These are phyloP conservation scores for Phalaenopsis aphrodite DNA, from an alignment of 106 monocot species.

Conservation along the genomic window DNA sequence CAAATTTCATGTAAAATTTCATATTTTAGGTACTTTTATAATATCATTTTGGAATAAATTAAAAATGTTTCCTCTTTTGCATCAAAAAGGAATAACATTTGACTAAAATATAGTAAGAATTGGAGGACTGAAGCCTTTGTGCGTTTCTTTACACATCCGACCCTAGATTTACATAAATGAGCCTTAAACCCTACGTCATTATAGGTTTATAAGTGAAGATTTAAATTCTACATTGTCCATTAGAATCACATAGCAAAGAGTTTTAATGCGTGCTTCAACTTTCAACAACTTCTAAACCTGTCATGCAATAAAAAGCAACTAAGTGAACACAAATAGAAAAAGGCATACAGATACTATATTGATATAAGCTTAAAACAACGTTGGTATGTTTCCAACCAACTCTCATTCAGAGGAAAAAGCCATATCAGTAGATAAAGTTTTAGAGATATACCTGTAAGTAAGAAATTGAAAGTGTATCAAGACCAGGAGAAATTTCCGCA, in stretches of 20 bases:
- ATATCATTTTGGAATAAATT: too few relatives aligned
- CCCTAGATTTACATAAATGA: too few relatives aligned
- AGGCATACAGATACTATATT: background rate
- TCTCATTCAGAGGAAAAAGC: background rate
- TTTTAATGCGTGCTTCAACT: background rate
- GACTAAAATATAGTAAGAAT: too few relatives aligned
- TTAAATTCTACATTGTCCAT: background rate
- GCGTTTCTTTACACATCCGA: too few relatives aligned
- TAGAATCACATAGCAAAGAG: background rate
- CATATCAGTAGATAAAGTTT: background rate
- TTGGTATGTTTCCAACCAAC: background rate
- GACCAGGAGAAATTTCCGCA: slow-evolving; percentile 14
- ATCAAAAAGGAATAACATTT: too few relatives aligned
- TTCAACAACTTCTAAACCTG: background rate
- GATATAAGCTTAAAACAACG: background rate
- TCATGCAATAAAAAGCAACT: background rate
- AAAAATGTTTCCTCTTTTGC: too few relatives aligned
- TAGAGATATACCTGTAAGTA: slow-evolving; percentile 32
- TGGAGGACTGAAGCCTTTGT: too few relatives aligned
- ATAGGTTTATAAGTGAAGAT: background rate
- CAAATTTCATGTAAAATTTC: too few relatives aligned
- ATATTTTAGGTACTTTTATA: too few relatives aligned
- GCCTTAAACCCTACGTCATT: too few relatives aligned
- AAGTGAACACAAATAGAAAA: background rate
- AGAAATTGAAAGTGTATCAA: slow-evolving; percentile 37